Evolutionary conservation across 139 green algal genomes (phyloP).

Genomic region (Dunaliella sp.): DNA sequence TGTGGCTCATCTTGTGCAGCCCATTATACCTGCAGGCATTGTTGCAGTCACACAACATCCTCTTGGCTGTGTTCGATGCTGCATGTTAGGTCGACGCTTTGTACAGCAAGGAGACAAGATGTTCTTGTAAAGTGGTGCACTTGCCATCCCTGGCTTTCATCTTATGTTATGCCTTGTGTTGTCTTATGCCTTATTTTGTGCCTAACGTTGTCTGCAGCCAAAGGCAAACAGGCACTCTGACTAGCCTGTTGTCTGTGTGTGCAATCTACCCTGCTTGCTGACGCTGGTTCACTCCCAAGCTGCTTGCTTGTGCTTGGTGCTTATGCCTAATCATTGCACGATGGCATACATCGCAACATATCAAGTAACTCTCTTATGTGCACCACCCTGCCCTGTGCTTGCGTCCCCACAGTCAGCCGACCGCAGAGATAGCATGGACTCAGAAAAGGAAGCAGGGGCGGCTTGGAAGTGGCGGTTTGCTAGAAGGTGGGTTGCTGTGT

Average conservation of each 20-base stretch:
- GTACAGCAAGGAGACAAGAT: background rate
- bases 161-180: no score
- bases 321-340: background rate
- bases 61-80: no score
- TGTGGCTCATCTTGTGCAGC: no score
- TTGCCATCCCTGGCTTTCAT: no score
- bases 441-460: slow-evolving; percentile 1
- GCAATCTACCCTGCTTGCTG: no score
- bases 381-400: background rate
- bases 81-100: no score
- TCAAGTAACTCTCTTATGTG: background rate
- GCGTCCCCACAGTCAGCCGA: background rate
- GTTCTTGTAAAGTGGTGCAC: no score
- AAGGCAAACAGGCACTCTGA: background rate
- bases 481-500: slow-evolving; percentile 49
- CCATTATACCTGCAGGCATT: no score
- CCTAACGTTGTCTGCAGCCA: no score
- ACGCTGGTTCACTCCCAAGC: no score
- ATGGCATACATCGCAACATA: slow-evolving; percentile 11
- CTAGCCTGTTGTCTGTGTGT: no score
- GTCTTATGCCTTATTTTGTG: no score
- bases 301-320: slow-evolving; percentile 34
- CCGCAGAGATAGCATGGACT: background rate
- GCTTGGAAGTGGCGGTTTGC: slow-evolving; percentile 59
- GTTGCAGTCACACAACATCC: background rate